A percentile compares a stretch with the other conserved stretches of the same genome.
phyloP scores from a whole-genome alignment of 352 stramenopile species.

The Hyaloperonospora brassicae region DNA sequence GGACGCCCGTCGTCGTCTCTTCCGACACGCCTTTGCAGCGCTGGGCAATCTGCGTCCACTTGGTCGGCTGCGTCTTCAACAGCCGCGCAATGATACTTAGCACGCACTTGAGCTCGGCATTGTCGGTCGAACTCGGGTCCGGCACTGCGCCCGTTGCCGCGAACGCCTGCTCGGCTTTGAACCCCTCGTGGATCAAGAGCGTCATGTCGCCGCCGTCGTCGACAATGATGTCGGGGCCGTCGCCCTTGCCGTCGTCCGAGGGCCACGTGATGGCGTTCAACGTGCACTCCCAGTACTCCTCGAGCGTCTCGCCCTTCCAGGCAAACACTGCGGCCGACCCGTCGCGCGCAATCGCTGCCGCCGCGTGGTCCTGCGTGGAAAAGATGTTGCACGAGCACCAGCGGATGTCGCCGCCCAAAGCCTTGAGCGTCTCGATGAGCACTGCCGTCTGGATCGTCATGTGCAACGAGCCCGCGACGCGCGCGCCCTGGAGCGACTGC shows the following conservation, averaged over 20 bases:
- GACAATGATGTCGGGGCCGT: conserved; percentile 96
- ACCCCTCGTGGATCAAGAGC: conserved; percentile 97
- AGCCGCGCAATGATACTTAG: conserved; percentile 94
- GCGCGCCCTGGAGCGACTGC: conserved; percentile 86
- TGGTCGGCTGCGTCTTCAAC: conserved; percentile 91
- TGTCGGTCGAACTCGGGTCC: conserved; percentile 91
- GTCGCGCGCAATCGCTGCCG: conserved; percentile 94
- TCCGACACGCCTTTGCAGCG: conserved; percentile 96
- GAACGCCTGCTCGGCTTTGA: conserved; percentile 95
- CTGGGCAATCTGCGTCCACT: conserved; percentile 94
- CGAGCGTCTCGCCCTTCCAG: conserved; percentile 97
- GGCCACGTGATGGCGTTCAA: conserved; percentile 95
- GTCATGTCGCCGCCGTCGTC: conserved; percentile 99
- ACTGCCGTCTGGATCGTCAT: conserved; percentile 99
- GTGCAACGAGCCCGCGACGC: conserved; percentile 95
- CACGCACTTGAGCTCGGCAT: conserved; percentile 98
- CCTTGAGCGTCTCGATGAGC: conserved; percentile 97
- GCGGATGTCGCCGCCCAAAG: conserved; percentile 93
- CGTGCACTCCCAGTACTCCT: conserved; percentile 99
- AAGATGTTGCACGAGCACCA: conserved; percentile 99
- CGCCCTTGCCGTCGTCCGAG: conserved; percentile 93
- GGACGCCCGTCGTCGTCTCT: conserved; percentile 97
- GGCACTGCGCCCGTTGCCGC: conserved; percentile 90
- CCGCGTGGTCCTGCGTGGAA: conserved; percentile 97
- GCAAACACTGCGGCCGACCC: conserved; percentile 94